Percentiles rank a stretch among this genome's conserved stretches.
These are phyloP conservation scores for Calocybe indica DNA, from an alignment of 768 basidiomycete genomes.

Conservation along the genomic window DNA sequence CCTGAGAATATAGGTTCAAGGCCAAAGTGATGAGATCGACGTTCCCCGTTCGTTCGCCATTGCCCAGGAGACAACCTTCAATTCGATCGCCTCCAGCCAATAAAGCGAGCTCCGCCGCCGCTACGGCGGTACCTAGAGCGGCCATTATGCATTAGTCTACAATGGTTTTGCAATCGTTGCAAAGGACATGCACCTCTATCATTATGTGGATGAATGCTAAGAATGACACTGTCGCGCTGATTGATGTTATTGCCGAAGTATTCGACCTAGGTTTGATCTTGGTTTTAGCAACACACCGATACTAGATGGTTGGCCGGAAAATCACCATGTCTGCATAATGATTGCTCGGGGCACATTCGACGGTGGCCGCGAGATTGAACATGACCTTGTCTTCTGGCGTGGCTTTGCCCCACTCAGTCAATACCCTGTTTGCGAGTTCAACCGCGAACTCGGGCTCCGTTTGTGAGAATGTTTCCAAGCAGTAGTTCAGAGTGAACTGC, in stretches of 20 bases:
- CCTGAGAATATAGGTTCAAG: constrained; percentile 80
- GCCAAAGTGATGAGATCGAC: constrained; percentile 82
- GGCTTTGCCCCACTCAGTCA: constrained; percentile 66
- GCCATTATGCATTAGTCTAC: neutral
- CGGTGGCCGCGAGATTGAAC: constrained; percentile 81
- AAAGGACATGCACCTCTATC: constrained; percentile 51
- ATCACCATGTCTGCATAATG: constrained; percentile 77
- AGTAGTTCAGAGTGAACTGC: constrained; percentile 76
- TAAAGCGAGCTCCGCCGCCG: constrained; percentile 72
- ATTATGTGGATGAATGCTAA: constrained; percentile 80
- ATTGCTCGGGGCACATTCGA: constrained; percentile 79
- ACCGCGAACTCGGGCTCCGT: constrained; percentile 79
- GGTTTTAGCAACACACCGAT: neutral
- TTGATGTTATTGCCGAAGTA: constrained; percentile 68
- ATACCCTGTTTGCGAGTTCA: constrained; percentile 70
- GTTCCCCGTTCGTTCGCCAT: constrained; percentile 84
- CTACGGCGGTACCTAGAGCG: constrained; percentile 60
- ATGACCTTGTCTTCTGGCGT: constrained; percentile 62
- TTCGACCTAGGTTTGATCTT: constrained; percentile 48
- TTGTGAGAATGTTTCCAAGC: constrained; percentile 81
- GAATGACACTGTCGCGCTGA: constrained; percentile 63
- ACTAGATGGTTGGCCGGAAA: neutral
- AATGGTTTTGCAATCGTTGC: neutral
- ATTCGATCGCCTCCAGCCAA: constrained; percentile 79
- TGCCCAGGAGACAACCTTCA: constrained; percentile 81